phyloP scores from a whole-genome alignment of 2,329 filamentous ascomycete genomes.

The Stagonosporopsis rhizophila region DNA sequence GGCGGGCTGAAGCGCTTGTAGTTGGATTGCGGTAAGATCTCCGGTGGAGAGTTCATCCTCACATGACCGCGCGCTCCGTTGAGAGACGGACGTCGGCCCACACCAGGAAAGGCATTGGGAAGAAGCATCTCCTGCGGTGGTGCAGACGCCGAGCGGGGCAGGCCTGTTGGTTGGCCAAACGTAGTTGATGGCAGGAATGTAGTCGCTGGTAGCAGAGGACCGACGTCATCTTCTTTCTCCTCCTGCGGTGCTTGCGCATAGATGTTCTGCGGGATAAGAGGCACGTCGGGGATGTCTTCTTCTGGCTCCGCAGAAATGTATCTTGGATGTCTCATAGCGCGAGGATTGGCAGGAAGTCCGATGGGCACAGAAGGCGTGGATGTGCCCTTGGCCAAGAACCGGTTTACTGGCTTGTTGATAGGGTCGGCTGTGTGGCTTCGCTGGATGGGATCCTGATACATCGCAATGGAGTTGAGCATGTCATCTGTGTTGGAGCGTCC shows the following conservation, averaged over 20 bases:
- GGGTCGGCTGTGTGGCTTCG: conserved; percentile 73
- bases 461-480: conserved; percentile 45
- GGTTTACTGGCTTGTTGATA: conserved; percentile 48
- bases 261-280: conserved; percentile 60
- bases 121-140: conserved; percentile 54
- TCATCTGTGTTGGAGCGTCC: conserved; percentile 53
- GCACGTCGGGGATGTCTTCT: conserved; percentile 60
- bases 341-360: conserved; percentile 88
- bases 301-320: conserved; percentile 67
- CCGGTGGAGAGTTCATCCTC: conserved; percentile 55
- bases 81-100: conserved; percentile 48
- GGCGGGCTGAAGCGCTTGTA: conserved; percentile 50
- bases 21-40: conserved; percentile 40
- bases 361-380: conserved; percentile 64
- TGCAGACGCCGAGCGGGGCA: conserved; percentile 55
- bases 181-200: conserved; percentile 57
- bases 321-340: conserved; percentile 84
- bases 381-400: conserved; percentile 45
- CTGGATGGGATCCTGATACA: conserved; percentile 50
- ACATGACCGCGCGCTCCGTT: conserved; percentile 46
- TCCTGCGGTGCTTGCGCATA: conserved; percentile 32
- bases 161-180: conserved; percentile 51
- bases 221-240: conserved; percentile 52
- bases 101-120: conserved; percentile 29
- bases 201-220: conserved; percentile 56